Evolutionary conservation across 805 yeast genomes (phyloP), one percentile per base, ranked within the genome.

Genomic region (Kuraishia floccosa): DNA sequence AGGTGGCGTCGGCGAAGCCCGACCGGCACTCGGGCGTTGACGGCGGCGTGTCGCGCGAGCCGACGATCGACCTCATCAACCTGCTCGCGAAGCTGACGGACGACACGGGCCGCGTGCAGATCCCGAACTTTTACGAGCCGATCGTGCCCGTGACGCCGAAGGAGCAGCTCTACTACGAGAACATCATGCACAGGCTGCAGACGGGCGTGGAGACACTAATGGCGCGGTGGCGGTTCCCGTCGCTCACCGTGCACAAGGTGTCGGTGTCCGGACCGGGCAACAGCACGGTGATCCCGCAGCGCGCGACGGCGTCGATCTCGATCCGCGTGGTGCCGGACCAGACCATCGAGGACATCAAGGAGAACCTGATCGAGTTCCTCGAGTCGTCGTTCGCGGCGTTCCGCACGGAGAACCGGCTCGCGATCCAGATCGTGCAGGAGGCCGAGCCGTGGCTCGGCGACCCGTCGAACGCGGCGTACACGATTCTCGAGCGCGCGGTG

Each of bases 381-480:
- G 41, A 54, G 0, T 40, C 55, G 0, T 49, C 58, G 25, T 89
- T 85, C 41, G 43, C 48, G 0, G 44, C 47, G 10, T 50, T 84
- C 20, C 44, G 61, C 3, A 68, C 91, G 0, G 69, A 67, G 5
- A 91, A 91, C 50, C 64, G 67, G 18, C 44, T 89, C 23, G 50
- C 55, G 9, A 56, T 87, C 14, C 60, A 66, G 16, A 65, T 87
- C 25, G 65, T 76, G 35, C 86, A 85, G 46, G 89, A 81, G 46
- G 94, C 95, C 0, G 96, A 87, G 44, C 94, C 96, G 2, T 89
- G 98, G 98, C 58, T 89, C 7, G 97, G 96, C 4, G 86, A 91
- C 42, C 80, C 87, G 10, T 54, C 63, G 10, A 86, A 83, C 46
- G 65, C 64, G 26, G 84, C 87, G 2, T 91, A 82, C 50, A 65